phyloP scores from a whole-genome alignment of 768 basidiomycete species.

The Amanita thiersii region DNA sequence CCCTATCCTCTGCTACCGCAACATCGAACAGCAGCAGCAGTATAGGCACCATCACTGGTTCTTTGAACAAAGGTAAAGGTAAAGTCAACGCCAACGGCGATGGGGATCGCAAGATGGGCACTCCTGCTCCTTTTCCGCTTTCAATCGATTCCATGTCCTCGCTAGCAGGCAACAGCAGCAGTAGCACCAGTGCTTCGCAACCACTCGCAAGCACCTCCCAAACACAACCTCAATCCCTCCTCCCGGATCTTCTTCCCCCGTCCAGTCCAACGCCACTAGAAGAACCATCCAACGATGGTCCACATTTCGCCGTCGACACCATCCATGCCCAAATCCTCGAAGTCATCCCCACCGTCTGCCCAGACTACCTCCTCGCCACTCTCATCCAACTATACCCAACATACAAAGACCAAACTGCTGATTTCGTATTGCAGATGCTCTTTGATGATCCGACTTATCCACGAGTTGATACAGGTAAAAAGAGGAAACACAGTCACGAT shows the following conservation, averaged over 20 bases:
- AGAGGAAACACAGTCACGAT: constrained; percentile 23
- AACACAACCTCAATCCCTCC: constrained; percentile 11
- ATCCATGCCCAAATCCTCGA: constrained; percentile 44
- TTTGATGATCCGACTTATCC: constrained; percentile 61
- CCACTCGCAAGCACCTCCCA: too few relatives aligned
- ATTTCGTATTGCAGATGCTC: constrained; percentile 48
- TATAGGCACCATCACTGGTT: too few relatives aligned
- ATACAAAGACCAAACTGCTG: constrained; percentile 31
- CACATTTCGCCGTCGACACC: not conserved
- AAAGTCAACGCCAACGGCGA: too few relatives aligned
- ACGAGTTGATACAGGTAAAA: constrained; percentile 26
- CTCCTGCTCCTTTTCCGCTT: too few relatives aligned
- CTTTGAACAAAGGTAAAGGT: too few relatives aligned
- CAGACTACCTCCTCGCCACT: constrained; percentile 42
- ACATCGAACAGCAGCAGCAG: too few relatives aligned
- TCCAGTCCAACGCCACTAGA: not conserved
- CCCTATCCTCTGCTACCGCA: too few relatives aligned
- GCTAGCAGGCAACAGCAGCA: too few relatives aligned
- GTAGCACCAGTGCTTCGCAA: too few relatives aligned
- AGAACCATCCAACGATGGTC: not conserved
- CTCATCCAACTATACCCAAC: constrained; percentile 33
- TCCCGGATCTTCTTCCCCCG: constrained; percentile 4
- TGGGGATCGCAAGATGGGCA: too few relatives aligned
- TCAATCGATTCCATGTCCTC: too few relatives aligned
- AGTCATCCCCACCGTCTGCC: constrained; percentile 64